These are phyloP conservation scores for Penicillium salamii DNA, from an alignment of 495 filamentous ascomycete genomes.

Conservation along the genomic window DNA sequence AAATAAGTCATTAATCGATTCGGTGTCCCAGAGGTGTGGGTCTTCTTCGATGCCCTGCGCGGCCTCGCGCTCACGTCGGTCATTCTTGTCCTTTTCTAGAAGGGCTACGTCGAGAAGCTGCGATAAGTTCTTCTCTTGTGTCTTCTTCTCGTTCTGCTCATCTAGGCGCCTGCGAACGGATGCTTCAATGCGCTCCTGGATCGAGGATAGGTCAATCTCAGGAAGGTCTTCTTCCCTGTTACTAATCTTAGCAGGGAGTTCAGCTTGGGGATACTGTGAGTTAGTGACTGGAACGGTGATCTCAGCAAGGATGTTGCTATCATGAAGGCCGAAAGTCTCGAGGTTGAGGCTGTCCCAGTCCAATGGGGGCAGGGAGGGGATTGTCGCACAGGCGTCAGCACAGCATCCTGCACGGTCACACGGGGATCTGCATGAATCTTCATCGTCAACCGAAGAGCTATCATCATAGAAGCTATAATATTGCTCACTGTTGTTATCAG, in stretches of 20 bases:
- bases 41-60: constrained; percentile 4
- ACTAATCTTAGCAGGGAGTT: too few species aligned
- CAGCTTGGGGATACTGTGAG: too few species aligned
- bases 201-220: neutral
- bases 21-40: constrained; percentile 3
- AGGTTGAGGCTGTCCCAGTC: neutral
- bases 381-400: too few species aligned
- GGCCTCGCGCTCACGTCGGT: neutral
- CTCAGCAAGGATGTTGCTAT: neutral
- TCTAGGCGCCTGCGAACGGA: constrained; percentile 1
- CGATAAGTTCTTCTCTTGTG: neutral
- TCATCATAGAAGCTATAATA: neutral
- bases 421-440: neutral
- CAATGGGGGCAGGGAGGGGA: too few species aligned
- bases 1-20: neutral
- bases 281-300: neutral
- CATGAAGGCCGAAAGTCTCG: neutral
- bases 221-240: neutral
- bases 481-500: neutral
- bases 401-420: too few species aligned
- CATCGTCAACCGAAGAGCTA: neutral
- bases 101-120: neutral
- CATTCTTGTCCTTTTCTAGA: neutral
- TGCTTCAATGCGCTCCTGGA: constrained; percentile 6
- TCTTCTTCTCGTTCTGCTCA: neutral